phyloP scores from a whole-genome alignment of 2,329 filamentous ascomycete species.

The Penicillium sp. region DNA sequence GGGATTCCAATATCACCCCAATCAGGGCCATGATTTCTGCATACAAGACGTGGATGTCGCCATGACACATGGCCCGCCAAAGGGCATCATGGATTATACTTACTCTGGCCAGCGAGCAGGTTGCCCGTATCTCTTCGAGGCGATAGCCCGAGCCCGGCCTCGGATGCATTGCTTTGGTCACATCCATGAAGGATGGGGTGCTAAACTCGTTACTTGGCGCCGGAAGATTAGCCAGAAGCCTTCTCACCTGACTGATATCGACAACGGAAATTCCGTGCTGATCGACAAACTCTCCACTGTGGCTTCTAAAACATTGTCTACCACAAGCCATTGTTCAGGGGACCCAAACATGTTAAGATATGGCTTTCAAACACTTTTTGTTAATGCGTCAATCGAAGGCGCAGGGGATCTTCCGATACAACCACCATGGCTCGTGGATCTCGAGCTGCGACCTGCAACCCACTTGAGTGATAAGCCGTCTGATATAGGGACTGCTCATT shows the following conservation, averaged over 20 bases:
- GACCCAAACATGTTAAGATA: conserved; percentile 31
- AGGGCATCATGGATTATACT: conserved; percentile 51
- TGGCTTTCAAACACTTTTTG: conserved; percentile 55
- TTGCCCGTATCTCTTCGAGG: conserved; percentile 22
- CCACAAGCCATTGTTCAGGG: conserved; percentile 42
- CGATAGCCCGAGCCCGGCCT: conserved; percentile 29
- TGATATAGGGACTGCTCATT: too few relatives aligned
- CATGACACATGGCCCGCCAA: conserved; percentile 57
- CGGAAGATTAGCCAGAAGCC: conserved; percentile 29
- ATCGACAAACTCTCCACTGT: conserved; percentile 28
- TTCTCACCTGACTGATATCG: conserved; percentile 49
- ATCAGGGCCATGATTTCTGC: conserved; percentile 39
- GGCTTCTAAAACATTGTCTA: conserved; percentile 25
- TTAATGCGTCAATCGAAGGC: conserved; percentile 59
- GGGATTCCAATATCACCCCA: conserved; percentile 51
- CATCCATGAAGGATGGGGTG: conserved; percentile 56
- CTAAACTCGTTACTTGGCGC: conserved; percentile 54
- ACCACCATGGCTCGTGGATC: conserved; percentile 54
- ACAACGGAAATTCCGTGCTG: conserved; percentile 41
- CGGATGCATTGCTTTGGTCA: conserved; percentile 44
- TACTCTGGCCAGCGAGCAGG: conserved; percentile 30
- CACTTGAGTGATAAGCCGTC: too few relatives aligned
- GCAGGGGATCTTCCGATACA: conserved; percentile 35
- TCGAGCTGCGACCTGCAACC: conserved; percentile 43
- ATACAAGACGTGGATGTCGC: conserved; percentile 46